Evolutionary conservation across 106 monocot species (phyloP).

Genomic region (Dendrobium catenatum): DNA sequence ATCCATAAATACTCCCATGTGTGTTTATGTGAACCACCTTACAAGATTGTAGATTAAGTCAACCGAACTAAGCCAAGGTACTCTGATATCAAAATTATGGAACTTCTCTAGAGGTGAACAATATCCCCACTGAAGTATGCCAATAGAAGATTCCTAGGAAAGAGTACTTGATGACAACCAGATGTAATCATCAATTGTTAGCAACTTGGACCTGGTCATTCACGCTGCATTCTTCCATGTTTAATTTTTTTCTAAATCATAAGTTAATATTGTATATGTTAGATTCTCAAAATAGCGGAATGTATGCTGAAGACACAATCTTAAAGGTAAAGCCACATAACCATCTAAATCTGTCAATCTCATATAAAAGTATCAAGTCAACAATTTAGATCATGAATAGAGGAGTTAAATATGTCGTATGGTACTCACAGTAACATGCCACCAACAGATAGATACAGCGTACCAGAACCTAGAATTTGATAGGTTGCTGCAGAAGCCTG

Average conservation of each 20-base stretch:
- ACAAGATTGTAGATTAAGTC: not conserved
- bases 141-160: not conserved
- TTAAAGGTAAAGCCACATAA: not conserved
- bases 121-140: not conserved
- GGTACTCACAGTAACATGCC: conserved; percentile 81
- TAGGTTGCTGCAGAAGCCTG: conserved; percentile 62
- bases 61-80: not conserved
- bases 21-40: not conserved
- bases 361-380: not conserved
- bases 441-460: conserved; percentile 78
- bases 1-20: not conserved
- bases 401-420: not conserved
- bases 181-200: not conserved
- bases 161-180: not conserved
- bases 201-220: not conserved
- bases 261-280: not conserved
- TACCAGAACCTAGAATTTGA: conserved; percentile 20
- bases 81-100: not conserved
- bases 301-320: not conserved
- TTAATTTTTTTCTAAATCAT: not conserved
- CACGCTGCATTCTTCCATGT: not conserved
- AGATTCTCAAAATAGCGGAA: not conserved
- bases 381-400: not conserved
- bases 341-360: not conserved
- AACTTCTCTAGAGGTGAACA: not conserved